Conservation (phyloP, 2,329 filamentous ascomycete species). For the Scedosporium minutisporum region DNA sequence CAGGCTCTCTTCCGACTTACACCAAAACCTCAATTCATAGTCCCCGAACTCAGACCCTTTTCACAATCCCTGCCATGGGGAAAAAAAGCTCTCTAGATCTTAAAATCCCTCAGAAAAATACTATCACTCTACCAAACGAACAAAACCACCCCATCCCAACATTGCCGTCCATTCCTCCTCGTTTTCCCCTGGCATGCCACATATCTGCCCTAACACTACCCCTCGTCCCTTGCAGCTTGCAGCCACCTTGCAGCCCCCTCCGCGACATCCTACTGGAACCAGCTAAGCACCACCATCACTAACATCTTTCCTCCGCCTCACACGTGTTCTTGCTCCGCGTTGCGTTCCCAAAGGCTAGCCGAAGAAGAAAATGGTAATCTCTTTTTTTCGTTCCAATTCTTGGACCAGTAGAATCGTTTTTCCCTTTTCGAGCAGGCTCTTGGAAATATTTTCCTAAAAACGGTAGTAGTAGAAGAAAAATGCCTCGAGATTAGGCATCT, state of each 20-base stretch:
- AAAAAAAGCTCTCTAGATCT: no score
- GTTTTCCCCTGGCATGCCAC: neutral
- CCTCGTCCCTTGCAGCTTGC: slow-evolving; percentile 1
- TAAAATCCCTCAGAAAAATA: no score
- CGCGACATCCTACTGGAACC: neutral
- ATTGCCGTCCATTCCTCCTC: neutral
- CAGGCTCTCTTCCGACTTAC: no score
- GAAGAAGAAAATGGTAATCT: neutral
- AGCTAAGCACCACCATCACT: neutral
- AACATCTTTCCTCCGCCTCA: neutral
- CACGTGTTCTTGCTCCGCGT: neutral
- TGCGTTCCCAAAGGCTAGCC: neutral
- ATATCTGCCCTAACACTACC: neutral
- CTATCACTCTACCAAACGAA: no score
- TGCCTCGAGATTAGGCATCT: neutral
- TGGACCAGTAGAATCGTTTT: neutral
- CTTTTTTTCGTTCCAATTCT: neutral
- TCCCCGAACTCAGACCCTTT: no score
- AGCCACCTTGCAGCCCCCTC: neutral
- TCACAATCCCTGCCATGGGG: no score
- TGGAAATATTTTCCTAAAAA: no score
- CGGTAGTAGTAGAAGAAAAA: neutral
- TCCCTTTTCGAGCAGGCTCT: no score
- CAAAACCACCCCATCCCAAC: no score
- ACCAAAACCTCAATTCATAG: no score